Evolutionary conservation across 129 eudicot species (phyloP).

Genomic region (Pseudognaphalium luteoalbum): DNA sequence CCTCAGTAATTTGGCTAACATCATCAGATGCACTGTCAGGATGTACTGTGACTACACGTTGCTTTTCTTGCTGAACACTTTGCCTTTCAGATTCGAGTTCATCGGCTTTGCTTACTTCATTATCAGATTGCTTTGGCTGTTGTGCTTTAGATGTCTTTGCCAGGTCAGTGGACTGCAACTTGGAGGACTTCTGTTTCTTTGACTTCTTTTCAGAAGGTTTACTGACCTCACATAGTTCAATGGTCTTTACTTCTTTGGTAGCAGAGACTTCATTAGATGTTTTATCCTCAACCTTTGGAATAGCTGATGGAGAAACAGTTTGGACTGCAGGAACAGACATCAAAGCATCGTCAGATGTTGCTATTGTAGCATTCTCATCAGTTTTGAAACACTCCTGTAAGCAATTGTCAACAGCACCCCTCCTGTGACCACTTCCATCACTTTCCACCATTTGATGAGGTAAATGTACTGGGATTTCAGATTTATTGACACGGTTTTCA

Average conservation of each 20-base stretch:
- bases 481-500: conserved; percentile 33
- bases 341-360: conserved; percentile 25
- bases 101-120: conserved; percentile 31
- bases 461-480: conserved; percentile 42
- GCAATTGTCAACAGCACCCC: conserved; percentile 29
- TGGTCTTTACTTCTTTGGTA: conserved; percentile 47
- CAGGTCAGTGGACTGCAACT: conserved; percentile 57
- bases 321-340: background rate
- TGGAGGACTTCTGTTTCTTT: conserved; percentile 73
- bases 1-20: conserved; percentile 5
- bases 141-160: conserved; percentile 53
- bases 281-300: conserved; percentile 27
- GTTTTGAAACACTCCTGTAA: conserved; percentile 25
- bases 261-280: background rate
- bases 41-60: background rate
- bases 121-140: conserved; percentile 50
- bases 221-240: conserved; percentile 53
- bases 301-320: conserved; percentile 16
- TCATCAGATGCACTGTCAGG: conserved; percentile 13
- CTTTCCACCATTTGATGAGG: conserved; percentile 66
- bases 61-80: background rate
- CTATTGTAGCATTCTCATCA: conserved; percentile 26
- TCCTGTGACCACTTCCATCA: conserved; percentile 30
- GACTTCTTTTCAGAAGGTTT: conserved; percentile 72
- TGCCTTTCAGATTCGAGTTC: conserved; percentile 24